Evolutionary conservation across 2,329 filamentous ascomycete species (phyloP).

Genomic region (Xylogone sp.): DNA sequence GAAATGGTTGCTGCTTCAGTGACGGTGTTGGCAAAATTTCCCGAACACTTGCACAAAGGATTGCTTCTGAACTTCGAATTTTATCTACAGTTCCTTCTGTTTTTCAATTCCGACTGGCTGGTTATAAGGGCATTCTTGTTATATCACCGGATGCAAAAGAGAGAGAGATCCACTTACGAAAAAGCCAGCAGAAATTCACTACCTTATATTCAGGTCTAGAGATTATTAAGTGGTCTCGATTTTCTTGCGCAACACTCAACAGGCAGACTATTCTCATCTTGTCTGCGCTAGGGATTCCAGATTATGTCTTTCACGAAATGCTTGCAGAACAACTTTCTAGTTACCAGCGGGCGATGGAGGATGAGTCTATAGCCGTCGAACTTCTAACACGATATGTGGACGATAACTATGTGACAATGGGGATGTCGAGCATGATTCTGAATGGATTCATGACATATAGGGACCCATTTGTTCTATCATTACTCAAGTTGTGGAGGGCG

Average conservation of each 20-base stretch:
- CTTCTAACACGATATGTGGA: conserved; percentile 76
- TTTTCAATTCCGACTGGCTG: conserved; percentile 88
- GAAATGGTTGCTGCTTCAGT: conserved; percentile 70
- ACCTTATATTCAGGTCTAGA: conserved; percentile 71
- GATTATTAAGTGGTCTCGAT: conserved; percentile 77
- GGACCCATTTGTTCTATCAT: conserved; percentile 79
- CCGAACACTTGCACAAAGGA: conserved; percentile 66
- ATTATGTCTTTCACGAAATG: conserved; percentile 62
- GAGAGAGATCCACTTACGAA: conserved; percentile 71
- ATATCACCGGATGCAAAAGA: conserved; percentile 66
- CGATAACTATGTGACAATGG: conserved; percentile 75
- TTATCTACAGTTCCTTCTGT: conserved; percentile 66
- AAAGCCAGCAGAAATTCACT: conserved; percentile 85
- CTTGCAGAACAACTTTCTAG: conserved; percentile 63
- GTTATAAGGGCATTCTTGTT: conserved; percentile 84
- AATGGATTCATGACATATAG: conserved; percentile 70
- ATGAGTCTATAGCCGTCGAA: conserved; percentile 59
- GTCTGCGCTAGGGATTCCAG: conserved; percentile 68
- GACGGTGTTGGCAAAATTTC: conserved; percentile 97
- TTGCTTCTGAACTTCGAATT: conserved; percentile 67
- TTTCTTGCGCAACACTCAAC: conserved; percentile 77
- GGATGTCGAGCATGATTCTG: conserved; percentile 70
- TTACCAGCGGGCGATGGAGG: conserved; percentile 66
- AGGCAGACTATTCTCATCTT: conserved; percentile 87
- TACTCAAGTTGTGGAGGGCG: conserved; percentile 79